Base-by-base conservation (phyloP, 768 basidiomycete genomes). In the Pleurotus giganteus region DNA sequence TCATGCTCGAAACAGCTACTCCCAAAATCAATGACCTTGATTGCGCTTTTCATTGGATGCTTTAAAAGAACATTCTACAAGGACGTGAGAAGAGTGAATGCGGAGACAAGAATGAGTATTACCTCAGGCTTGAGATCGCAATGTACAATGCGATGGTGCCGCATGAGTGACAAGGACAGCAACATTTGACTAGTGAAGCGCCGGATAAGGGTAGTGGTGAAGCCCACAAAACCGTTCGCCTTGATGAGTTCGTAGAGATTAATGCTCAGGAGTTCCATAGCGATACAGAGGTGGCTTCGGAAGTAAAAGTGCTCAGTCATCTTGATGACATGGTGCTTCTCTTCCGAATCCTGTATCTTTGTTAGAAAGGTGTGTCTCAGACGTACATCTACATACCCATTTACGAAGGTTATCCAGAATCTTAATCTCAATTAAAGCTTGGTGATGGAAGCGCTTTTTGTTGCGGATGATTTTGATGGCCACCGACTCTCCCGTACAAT, bases 231-330 rank as follows among this genome's bases (percentile, higher is more conserved):
- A 57, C 91, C 93, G 69, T 99, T 98, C 12, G 96, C 96, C 72
- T 99, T 99, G 78, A 99, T 98, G 58, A 99, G 76, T 72, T 99
- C 97, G 73, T 98, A 99, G 43, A 99, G 77, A 71, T 99, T 99
- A 74, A 98, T 98, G 69, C 95, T 98, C 57, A 99, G 79, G 36
- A 98, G 75, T 69, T 99, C 97, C 83, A 94, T 98, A 7, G 95
- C 96, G 60, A 99, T 98, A 72, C 97, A 99, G 11, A 99, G 80
- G 70, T 99, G 97, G 57, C 87, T 89, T 58, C 97, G 85, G 83
- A 98, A 99, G 70, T 95, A 95, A 72, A 99, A 99, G 66, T 96
- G 87, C 65, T 98, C 96, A 0, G 89, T 94, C 93, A 98, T 98
- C 70, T 92, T 93, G 70, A 98, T 90, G 59, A 99, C 94, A 65